Conservation (phyloP, 177 flowering plant species). For the Tripterygium wilfordii region DNA sequence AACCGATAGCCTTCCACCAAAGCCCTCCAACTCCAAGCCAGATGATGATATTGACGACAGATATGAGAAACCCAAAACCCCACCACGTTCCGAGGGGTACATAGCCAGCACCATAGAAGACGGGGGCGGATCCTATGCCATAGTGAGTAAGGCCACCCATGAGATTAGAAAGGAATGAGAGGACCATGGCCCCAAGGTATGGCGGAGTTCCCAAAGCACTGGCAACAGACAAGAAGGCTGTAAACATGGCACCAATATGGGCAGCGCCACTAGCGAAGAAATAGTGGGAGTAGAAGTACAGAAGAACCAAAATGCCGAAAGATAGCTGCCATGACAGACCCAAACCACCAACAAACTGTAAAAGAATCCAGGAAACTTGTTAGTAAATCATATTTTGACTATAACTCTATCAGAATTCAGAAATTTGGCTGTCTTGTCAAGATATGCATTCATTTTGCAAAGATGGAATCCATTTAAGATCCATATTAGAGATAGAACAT, state of each 20-base stretch:
- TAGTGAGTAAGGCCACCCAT: slow-evolving; percentile 98
- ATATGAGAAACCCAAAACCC: slow-evolving; percentile 86
- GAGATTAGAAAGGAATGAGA: slow-evolving; percentile 84
- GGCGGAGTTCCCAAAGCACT: slow-evolving; percentile 92
- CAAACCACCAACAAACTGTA: slow-evolving; percentile 90
- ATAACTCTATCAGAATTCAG: too few relatives aligned
- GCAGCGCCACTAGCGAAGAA: slow-evolving; percentile 99
- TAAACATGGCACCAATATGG: slow-evolving; percentile 97
- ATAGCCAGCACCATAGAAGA: slow-evolving; percentile 87
- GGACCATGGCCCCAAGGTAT: slow-evolving; percentile 76
- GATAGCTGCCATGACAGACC: slow-evolving; percentile 93
- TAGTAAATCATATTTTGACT: too few relatives aligned
- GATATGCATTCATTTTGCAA: too few relatives aligned
- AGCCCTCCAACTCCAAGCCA: slow-evolving; percentile 93
- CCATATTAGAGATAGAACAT: too few relatives aligned
- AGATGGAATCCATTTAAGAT: too few relatives aligned
- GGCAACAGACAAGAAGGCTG: slow-evolving; percentile 89
- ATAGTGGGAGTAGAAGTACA: slow-evolving; percentile 94
- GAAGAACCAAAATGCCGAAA: slow-evolving; percentile 83
- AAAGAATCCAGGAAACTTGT: too few relatives aligned
- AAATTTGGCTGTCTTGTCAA: too few relatives aligned
- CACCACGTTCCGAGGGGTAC: slow-evolving; percentile 90
- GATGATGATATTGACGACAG: slow-evolving; percentile 75
- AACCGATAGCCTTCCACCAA: slow-evolving; percentile 95
- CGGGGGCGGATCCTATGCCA: slow-evolving; percentile 95